Base-by-base conservation (phyloP, 2,329 filamentous ascomycete species). In the Phyllosticta citrichinensis region DNA sequence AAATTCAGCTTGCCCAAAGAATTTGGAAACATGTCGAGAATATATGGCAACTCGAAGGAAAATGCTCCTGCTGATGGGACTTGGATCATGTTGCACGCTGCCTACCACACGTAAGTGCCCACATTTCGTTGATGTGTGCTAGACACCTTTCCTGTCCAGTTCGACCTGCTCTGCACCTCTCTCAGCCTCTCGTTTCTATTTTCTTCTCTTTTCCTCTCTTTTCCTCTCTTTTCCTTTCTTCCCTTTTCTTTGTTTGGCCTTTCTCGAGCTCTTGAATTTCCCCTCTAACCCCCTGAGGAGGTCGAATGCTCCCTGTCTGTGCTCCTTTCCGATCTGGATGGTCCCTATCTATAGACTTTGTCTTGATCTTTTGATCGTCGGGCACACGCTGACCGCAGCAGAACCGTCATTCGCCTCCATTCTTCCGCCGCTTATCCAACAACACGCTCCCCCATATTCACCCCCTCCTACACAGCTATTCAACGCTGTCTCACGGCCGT, bases 381-480 rank as follows among this genome's bases (percentile, higher is more conserved):
- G 10, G 27, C 14, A 8, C 52, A 51, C 56, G 6, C 66, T 73
- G 56, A 78, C 57, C 9, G 24, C 20, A 55, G 27, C 65, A 84
- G 81, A 0, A 88, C 91, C 54, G 86, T 96, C 9, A 96, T 97
- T 66, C 86, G 92, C 40, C 81, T 96, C 24, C 91, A 96, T 75
- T 96, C 91, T 0, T 96, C 91, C 1, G 91, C 92, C 5, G 92
- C 91, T 1, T 97, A 96, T 72, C 92, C 92, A 3, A 95, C 91
- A 4, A 94, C 89, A 3, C 83, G 89, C 33, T 96, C 90, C 1
- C 87, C 87, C 12, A 92, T 96, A 58, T 97, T 96, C 75, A 92
- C 89, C 0, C 89, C 91, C 0, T 95, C 89, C 0, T 95, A 90
- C 72, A 89, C 86, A 67, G 92, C 92, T 30, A 88, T 85, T 59